Evolutionary conservation across 495 filamentous ascomycete species (phyloP).

Genomic region (Immersiella caudata): DNA sequence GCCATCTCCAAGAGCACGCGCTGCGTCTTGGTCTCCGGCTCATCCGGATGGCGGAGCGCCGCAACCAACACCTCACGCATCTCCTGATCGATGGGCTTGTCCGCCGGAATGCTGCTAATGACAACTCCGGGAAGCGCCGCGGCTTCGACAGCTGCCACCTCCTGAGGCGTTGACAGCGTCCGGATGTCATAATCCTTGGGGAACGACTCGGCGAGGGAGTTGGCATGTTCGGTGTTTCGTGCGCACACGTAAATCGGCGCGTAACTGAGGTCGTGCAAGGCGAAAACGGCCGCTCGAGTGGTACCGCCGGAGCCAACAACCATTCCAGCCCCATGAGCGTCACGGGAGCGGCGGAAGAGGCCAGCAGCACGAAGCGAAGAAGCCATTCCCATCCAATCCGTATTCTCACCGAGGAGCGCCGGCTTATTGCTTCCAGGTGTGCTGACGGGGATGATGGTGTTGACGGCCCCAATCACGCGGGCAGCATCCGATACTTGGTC

Average conservation of each 20-base stretch:
- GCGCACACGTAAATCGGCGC: constrained; percentile 86
- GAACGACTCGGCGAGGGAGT: constrained; percentile 70
- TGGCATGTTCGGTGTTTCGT: constrained; percentile 68
- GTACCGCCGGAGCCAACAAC: constrained; percentile 93
- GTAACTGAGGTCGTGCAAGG: constrained; percentile 81
- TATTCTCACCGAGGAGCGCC: constrained; percentile 82
- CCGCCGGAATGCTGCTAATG: constrained; percentile 88
- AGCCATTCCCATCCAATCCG: constrained; percentile 94
- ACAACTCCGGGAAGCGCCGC: constrained; percentile 66
- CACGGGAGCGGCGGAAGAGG: constrained; percentile 45
- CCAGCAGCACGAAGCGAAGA: constrained; percentile 76
- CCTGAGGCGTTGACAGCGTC: constrained; percentile 57
- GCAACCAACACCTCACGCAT: constrained; percentile 69
- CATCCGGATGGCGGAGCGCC: constrained; percentile 57
- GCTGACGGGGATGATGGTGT: constrained; percentile 72
- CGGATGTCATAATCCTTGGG: constrained; percentile 73
- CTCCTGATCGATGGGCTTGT: constrained; percentile 74
- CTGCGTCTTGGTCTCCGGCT: constrained; percentile 42
- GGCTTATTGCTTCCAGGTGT: constrained; percentile 35
- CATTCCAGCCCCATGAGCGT: constrained; percentile 54
- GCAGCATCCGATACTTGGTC: constrained; percentile 81
- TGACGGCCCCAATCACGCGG: constrained; percentile 85
- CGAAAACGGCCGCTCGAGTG: constrained; percentile 87
- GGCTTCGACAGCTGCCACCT: constrained; percentile 48
- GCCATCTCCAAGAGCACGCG: constrained; percentile 91